Conservation (phyloP, 106 monocot genomes). For the Allium sativum region DNA sequence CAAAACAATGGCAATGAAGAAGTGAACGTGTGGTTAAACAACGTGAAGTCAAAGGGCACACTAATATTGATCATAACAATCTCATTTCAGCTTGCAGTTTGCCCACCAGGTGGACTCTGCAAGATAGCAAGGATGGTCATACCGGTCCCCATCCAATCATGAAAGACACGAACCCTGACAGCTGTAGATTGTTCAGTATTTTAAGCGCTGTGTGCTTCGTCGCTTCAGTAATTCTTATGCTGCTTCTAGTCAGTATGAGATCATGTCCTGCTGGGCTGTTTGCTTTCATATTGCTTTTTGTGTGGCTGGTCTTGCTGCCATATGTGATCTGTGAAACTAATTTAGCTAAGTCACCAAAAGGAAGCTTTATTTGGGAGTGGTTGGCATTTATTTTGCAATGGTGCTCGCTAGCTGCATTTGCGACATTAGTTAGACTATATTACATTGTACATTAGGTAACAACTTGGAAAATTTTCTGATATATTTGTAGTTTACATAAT, state of each 20-base stretch:
- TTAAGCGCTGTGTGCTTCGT: background rate
- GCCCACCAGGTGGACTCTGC: constrained; percentile 1
- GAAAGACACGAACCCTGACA: background rate
- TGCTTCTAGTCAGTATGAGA: background rate
- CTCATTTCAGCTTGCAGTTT: background rate
- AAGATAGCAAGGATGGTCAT: background rate
- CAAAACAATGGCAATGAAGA: too few relatives aligned
- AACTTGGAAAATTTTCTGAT: too few relatives aligned
- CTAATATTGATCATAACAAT: background rate
- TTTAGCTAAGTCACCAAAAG: too few relatives aligned
- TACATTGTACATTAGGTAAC: too few relatives aligned
- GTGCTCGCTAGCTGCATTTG: too few relatives aligned
- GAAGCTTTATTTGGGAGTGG: too few relatives aligned
- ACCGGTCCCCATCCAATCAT: background rate
- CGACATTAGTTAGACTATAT: too few relatives aligned
- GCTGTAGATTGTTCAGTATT: background rate
- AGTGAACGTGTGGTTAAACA: too few relatives aligned
- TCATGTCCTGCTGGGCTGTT: background rate
- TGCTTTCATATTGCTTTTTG: background rate
- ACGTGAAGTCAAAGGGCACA: background rate
- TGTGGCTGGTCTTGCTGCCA: background rate
- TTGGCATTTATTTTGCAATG: too few relatives aligned
- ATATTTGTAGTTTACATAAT: too few relatives aligned
- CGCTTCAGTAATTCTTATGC: background rate
- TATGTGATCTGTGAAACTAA: background rate